Evolutionary conservation across 345 rosid genomes (phyloP), one percentile per base, ranked within the genome.

Genomic region (Sisymbrium altissimum): DNA sequence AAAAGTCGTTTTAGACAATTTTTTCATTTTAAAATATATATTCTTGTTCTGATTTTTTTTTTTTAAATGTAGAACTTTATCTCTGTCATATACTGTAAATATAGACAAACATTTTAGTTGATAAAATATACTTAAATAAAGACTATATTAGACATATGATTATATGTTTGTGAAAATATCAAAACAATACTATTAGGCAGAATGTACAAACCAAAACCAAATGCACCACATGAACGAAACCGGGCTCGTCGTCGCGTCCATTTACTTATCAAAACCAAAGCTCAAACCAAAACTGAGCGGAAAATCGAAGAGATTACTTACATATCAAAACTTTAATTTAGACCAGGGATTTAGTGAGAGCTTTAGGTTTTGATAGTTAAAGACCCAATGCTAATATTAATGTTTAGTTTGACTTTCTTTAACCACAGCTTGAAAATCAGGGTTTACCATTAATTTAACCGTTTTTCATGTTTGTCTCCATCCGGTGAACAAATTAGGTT

Each of bases 321-420:
- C 29, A 27, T 27, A 38, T 15, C 7, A 5, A 55, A 30, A 30
- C 33, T 43, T 69, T 10, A 43, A 32, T 45, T 52, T 43, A 21
- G 56, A 43, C n/a, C 2, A 3, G 21, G 33, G 57, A 46, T 46
- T 44, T 19, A 57, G 46, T 45, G 27, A 68, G 32, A 44, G 66
- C 29, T 52, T 52, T 52, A 25, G 10, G 3, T 40, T 39, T 19
- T 32, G 13, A 15, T 32, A 33, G 19, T 64, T 54, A 64, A 54
- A 33, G 27, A 46, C 12, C 35, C 57, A 6, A 13, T 10, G 46
- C 18, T 46, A 33, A 2, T 56, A 33, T 71, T 25, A 49, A 73
- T 64, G 71, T 64, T 48, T 48, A 3, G 45, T 63, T 63, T 72
- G 63, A 64, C 70, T 55, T 63, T 43, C 40, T 44, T 43, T 43